A percentile compares a stretch with the other conserved stretches of the same genome.
Conservation (phyloP, 768 basidiomycete genomes). For the Gymnopilus dilepis region DNA sequence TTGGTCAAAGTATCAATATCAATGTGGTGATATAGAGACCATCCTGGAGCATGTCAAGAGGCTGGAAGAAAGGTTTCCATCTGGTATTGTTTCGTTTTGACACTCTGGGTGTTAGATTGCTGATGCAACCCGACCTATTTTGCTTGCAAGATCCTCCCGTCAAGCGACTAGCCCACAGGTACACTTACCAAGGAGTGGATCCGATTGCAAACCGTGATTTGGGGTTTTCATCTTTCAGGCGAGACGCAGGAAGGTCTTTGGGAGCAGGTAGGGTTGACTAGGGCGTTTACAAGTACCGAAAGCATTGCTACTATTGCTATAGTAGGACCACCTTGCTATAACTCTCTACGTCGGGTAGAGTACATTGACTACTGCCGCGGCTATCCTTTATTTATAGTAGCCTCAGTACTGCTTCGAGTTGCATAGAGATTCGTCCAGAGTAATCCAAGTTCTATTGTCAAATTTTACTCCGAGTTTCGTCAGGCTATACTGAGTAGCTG, state of each 20-base stretch:
- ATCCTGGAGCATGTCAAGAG: constrained; percentile 89
- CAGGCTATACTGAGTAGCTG: too few species aligned
- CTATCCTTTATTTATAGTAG: too few species aligned
- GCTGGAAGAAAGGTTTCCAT: constrained; percentile 86
- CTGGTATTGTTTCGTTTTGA: constrained; percentile 56
- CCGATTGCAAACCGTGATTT: constrained; percentile 90
- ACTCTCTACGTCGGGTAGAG: too few species aligned
- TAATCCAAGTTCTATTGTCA: too few species aligned
- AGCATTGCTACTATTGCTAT: too few species aligned
- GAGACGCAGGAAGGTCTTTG: constrained; percentile 30
- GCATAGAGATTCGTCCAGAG: too few species aligned
- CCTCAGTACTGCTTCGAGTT: too few species aligned
- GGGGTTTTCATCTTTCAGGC: constrained; percentile 69
- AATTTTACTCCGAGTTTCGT: too few species aligned
- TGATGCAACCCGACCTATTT: background rate
- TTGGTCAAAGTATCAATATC: constrained; percentile 95
- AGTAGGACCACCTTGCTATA: too few species aligned
- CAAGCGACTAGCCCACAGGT: constrained; percentile 88
- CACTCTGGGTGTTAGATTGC: background rate
- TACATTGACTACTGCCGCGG: too few species aligned
- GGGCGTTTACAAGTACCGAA: too few species aligned
- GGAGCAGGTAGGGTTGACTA: too few species aligned
- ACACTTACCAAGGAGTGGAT: constrained; percentile 82
- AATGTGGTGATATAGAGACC: constrained; percentile 90
- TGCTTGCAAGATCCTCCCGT: constrained; percentile 79